Evolutionary conservation across 2,329 filamentous ascomycete genomes (phyloP), one percentile per base, ranked within the genome.

Genomic region (Myriosclerotinia scirpicola): DNA sequence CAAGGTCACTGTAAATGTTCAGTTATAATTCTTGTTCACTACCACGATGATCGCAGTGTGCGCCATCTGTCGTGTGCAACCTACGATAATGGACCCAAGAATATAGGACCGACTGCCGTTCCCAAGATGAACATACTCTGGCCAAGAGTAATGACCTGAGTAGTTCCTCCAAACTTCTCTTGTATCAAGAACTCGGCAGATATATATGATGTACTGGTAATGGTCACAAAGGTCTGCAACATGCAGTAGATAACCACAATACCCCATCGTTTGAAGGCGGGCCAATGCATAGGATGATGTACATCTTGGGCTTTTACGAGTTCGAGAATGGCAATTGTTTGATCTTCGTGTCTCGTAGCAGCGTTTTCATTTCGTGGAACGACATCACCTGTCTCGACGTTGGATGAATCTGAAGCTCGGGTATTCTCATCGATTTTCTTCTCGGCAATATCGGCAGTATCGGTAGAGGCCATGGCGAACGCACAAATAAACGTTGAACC

Each of bases 41-140:
- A 22, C 30, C 14, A 52, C 60, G 44, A 53, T 62, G 48, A 40
- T 40, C 60, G 48, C 60, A 20, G 12, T 26, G 53, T 54, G 65
- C 30, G 34, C 20, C 44, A 58, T 38, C 38, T 60, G 58, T 26
- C 8, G 20, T 60, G 58, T 50, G 50, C 44, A 58, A 77, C 77
- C 69, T 75, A 79, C 77, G 76, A 78, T 53, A 80, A 71, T 54
- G 79, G 79, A 9, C 78, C 79, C 53, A 80, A 69, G 66, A 80
- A 80, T 17, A 75, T 75, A 4, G 79, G 79, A 4, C 79, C 79
- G 53, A 80, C 74, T 12, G 79, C 79, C 22, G 75, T 81, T 14
- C 79, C 79, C 7, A 80, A 67, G 68, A 81, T 80, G 71, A 80
- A 80, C 73, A 81, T 75, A 65, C 75, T 77, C 71, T 81, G 79